Conservation (phyloP, 441 rosid genomes). For the Mallotus japonicus region DNA sequence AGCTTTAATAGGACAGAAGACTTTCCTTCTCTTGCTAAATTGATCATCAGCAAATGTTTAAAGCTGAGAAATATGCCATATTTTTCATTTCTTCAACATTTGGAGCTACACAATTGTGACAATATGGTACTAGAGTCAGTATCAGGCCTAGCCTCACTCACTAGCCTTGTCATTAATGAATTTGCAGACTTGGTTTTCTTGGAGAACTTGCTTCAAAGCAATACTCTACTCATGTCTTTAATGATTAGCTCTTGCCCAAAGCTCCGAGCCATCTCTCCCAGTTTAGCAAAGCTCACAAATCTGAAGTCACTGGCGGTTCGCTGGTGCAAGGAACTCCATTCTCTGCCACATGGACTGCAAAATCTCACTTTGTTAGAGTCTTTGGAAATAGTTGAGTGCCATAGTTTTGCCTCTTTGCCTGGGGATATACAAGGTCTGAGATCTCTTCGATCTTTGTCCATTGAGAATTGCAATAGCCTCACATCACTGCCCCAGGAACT, state of each 20-base stretch:
- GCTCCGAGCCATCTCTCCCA: constrained; percentile 17
- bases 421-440: constrained; percentile 16
- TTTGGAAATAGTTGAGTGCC: constrained; percentile 32
- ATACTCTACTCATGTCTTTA: constrained; percentile 22
- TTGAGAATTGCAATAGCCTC: constrained; percentile 14
- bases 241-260: constrained; percentile 25
- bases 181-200: not conserved
- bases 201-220: constrained; percentile 17
- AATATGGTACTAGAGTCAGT: not conserved
- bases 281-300: constrained; percentile 14
- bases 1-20: constrained; percentile 11
- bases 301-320: constrained; percentile 26
- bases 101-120: constrained; percentile 23
- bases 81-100: constrained; percentile 25
- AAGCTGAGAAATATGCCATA: constrained; percentile 20
- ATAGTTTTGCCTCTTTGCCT: constrained; percentile 21
- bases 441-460: constrained; percentile 15
- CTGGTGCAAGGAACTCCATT: constrained; percentile 28
- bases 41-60: constrained; percentile 22
- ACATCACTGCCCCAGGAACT: constrained; percentile 1
- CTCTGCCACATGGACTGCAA: constrained; percentile 21
- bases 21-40: constrained; percentile 24
- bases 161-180: constrained; percentile 19
- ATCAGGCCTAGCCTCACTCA: constrained; percentile 18
- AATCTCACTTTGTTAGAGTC: constrained; percentile 29